Percentiles rank a stretch among this genome's conserved stretches.
phyloP scores from a whole-genome alignment of 2,329 filamentous ascomycete species.

The Mycosphaerella sp. region DNA sequence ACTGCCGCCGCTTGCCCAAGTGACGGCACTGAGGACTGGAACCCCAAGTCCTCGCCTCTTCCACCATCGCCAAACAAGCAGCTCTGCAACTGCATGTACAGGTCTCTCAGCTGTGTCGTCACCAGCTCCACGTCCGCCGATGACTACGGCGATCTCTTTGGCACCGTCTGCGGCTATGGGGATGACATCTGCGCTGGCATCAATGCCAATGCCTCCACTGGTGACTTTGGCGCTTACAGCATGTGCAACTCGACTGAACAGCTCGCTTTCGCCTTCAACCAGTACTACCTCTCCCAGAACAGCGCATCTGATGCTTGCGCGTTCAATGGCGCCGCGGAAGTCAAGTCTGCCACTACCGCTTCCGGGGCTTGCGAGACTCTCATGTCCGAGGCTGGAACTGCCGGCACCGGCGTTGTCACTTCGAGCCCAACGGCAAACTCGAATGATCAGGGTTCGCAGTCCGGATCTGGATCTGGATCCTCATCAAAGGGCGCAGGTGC shows the following conservation, averaged over 20 bases:
- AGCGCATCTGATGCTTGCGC: conserved; percentile 55
- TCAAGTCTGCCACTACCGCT: conserved; percentile 46
- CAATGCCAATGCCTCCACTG: conserved; percentile 58
- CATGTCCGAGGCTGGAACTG: conserved; percentile 58
- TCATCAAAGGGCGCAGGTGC: conserved; percentile 24
- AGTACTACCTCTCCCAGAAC: conserved; percentile 60
- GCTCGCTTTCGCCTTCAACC: conserved; percentile 67
- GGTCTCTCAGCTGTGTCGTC: conserved; percentile 65
- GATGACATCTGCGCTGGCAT: conserved; percentile 61
- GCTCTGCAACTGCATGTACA: conserved; percentile 82
- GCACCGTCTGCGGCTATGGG: conserved; percentile 59
- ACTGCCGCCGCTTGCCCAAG: conserved; percentile 65
- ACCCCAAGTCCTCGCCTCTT: conserved; percentile 58
- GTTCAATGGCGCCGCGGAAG: conserved; percentile 62
- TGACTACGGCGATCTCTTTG: conserved; percentile 64
- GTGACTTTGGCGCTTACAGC: conserved; percentile 68
- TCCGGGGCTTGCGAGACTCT: conserved; percentile 51
- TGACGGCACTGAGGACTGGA: conserved; percentile 56
- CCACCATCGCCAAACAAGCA: conserved; percentile 73
- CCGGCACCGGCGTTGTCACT: conserved; percentile 53
- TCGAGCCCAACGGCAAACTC: conserved; percentile 40
- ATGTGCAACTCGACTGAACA: conserved; percentile 68
- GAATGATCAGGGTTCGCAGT: conserved; percentile 25
- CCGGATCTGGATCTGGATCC: conserved; percentile 21
- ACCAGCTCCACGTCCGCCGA: conserved; percentile 51